Percentiles rank a stretch among this genome's conserved stretches.
Conservation (phyloP, 805 yeast species). For the Saturnispora ahearnii region DNA sequence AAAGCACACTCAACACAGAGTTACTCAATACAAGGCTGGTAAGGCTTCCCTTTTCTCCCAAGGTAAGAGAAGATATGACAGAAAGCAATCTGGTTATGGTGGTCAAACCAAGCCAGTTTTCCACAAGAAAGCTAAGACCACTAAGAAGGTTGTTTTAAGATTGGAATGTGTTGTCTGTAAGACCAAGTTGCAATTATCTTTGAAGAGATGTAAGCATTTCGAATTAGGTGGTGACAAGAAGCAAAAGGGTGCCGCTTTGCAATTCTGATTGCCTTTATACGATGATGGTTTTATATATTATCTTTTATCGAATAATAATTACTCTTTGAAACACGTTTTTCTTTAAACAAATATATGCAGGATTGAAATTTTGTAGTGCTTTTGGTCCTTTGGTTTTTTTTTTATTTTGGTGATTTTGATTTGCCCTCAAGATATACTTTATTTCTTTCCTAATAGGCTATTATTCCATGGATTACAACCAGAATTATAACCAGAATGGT, state of each 20-base stretch:
- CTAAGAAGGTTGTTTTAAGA: slow-evolving; percentile 99
- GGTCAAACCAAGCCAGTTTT: slow-evolving; percentile 99
- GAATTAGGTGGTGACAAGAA: slow-evolving; percentile 99
- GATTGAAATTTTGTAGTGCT: not conserved
- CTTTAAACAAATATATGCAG: not conserved
- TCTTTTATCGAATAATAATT: not conserved
- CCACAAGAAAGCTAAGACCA: slow-evolving; percentile 99
- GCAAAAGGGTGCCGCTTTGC: slow-evolving; percentile 99
- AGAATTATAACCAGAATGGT: not conserved
- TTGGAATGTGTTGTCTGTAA: slow-evolving; percentile 98
- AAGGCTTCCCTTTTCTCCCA: slow-evolving; percentile 98
- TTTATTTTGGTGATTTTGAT: not conserved
- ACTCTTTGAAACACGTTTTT: not conserved
- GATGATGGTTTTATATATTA: not conserved
- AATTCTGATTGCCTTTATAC: slow-evolving; percentile 57
- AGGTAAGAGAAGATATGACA: slow-evolving; percentile 99
- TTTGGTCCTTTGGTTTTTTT: not conserved
- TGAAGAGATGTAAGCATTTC: slow-evolving; percentile 99
- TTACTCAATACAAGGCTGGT: slow-evolving; percentile 99
- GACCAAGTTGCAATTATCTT: slow-evolving; percentile 95
- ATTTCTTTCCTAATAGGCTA: not conserved
- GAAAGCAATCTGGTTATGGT: slow-evolving; percentile 99
- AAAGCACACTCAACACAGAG: slow-evolving; percentile 99
- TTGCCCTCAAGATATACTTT: not conserved
- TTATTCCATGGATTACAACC: not conserved